A percentile compares a stretch with the other conserved stretches of the same genome.
These are phyloP conservation scores for Nothophytophthora sp. DNA, from an alignment of 352 stramenopile genomes.

Conservation along the genomic window DNA sequence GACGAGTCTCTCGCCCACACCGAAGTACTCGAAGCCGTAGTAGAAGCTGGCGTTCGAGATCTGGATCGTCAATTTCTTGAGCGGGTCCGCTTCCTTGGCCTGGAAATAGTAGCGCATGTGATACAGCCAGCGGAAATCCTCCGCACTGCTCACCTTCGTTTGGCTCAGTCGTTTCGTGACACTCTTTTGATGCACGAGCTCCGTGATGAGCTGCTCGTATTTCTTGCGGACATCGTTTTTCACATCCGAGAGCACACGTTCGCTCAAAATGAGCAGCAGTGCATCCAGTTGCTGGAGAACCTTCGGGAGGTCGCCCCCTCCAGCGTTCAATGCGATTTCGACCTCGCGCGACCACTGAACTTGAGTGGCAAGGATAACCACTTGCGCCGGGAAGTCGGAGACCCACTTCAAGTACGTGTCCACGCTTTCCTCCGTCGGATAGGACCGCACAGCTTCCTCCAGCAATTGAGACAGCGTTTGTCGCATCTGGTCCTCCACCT, in stretches of 20 bases:
- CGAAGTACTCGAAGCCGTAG: slow-evolving; percentile 99
- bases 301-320: slow-evolving; percentile 36
- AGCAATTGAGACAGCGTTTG: slow-evolving; percentile 95
- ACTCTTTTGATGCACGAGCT: slow-evolving; percentile 99
- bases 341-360: slow-evolving; percentile 97
- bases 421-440: slow-evolving; percentile 71
- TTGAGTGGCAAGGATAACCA: slow-evolving; percentile 98
- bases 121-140: slow-evolving; percentile 99
- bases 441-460: slow-evolving; percentile 90
- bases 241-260: slow-evolving; percentile 95
- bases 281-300: slow-evolving; percentile 74
- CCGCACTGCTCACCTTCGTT: slow-evolving; percentile 71
- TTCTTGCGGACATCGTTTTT: slow-evolving; percentile 97
- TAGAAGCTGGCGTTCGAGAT: slow-evolving; percentile 98
- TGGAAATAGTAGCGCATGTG: slow-evolving; percentile 99
- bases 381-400: slow-evolving; percentile 97
- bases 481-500: slow-evolving; percentile 98
- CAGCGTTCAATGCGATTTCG: slow-evolving; percentile 87
- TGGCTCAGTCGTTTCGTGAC: slow-evolving; percentile 94
- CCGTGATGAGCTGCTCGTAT: slow-evolving; percentile 99
- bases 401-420: slow-evolving; percentile 97
- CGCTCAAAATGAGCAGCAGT: slow-evolving; percentile 95
- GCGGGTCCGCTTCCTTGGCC: slow-evolving; percentile 69
- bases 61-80: slow-evolving; percentile 96
- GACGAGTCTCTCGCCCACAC: slow-evolving; percentile 99